phyloP scores from a whole-genome alignment of 306 rosid species.

The Trifolium pratense region DNA sequence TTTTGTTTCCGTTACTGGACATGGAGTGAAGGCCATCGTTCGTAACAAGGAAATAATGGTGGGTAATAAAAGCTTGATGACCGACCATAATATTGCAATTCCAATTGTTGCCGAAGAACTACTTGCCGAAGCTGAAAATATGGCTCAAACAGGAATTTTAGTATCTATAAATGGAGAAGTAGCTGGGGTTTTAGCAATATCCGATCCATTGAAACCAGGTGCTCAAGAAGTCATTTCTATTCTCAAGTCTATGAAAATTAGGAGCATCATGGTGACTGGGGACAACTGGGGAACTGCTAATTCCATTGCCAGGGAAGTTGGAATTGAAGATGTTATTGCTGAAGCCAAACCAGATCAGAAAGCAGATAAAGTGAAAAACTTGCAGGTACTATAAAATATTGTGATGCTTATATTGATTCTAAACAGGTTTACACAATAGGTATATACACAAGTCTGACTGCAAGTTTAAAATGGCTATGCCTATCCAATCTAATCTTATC shows the following conservation, averaged over 20 bases:
- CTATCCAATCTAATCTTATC: too few species aligned
- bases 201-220: slow-evolving; percentile 86
- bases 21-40: slow-evolving; percentile 86
- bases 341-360: slow-evolving; percentile 83
- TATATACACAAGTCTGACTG: background rate
- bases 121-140: slow-evolving; percentile 68
- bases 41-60: slow-evolving; percentile 66
- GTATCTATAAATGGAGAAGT: slow-evolving; percentile 71
- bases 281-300: slow-evolving; percentile 91
- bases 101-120: slow-evolving; percentile 63
- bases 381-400: slow-evolving; percentile 63
- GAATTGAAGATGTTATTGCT: slow-evolving; percentile 73
- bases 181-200: slow-evolving; percentile 72
- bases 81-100: slow-evolving; percentile 53
- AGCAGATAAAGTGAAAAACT: slow-evolving; percentile 72
- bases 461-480: too few species aligned
- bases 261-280: slow-evolving; percentile 84
- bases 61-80: slow-evolving; percentile 81
- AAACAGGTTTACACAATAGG: background rate
- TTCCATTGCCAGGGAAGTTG: slow-evolving; percentile 80
- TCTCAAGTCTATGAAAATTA: slow-evolving; percentile 77
- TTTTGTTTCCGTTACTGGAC: slow-evolving; percentile 83
- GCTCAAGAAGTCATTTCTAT: slow-evolving; percentile 78
- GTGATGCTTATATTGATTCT: background rate
- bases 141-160: slow-evolving; percentile 81